These are phyloP conservation scores for Abrus pulchellus DNA, from an alignment of 306 rosid species.

Conservation along the genomic window DNA sequence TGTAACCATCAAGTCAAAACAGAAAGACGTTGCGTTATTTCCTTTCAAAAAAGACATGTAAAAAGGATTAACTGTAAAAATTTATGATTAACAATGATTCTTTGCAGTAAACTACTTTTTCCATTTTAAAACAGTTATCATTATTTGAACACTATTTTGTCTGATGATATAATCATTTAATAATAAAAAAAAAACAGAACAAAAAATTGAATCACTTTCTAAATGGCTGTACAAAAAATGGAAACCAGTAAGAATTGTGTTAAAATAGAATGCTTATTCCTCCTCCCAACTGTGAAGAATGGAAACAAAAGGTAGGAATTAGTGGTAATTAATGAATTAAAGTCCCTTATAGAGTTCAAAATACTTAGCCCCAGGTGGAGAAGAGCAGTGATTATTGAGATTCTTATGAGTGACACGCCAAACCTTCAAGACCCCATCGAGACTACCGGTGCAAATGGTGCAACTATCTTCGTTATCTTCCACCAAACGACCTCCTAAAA, in stretches of 20 bases:
- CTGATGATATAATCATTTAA: no score
- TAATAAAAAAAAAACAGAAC: not conserved
- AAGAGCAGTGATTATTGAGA: constrained; percentile 35
- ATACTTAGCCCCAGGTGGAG: constrained; percentile 58
- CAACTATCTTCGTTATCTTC: constrained; percentile 63
- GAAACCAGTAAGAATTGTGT: not conserved
- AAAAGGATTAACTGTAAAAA: not conserved
- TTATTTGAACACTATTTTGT: no score
- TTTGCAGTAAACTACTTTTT: no score
- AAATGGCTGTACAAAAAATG: not conserved
- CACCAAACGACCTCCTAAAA: constrained; percentile 51
- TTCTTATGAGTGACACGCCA: constrained; percentile 75
- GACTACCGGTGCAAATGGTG: constrained; percentile 82
- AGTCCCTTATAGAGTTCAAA: constrained; percentile 59
- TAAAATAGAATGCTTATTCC: not conserved
- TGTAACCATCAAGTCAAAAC: no score
- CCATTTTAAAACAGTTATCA: not conserved
- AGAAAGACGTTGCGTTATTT: no score
- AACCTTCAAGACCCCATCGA: constrained; percentile 87
- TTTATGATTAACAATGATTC: not conserved
- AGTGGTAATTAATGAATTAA: not conserved
- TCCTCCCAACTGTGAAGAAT: not conserved
- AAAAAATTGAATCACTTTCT: not conserved
- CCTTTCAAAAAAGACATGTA: no score
- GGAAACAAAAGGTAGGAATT: not conserved